Base-by-base conservation (phyloP, 1,139 yeast genomes). In the Hyphopichia buzzinii region DNA sequence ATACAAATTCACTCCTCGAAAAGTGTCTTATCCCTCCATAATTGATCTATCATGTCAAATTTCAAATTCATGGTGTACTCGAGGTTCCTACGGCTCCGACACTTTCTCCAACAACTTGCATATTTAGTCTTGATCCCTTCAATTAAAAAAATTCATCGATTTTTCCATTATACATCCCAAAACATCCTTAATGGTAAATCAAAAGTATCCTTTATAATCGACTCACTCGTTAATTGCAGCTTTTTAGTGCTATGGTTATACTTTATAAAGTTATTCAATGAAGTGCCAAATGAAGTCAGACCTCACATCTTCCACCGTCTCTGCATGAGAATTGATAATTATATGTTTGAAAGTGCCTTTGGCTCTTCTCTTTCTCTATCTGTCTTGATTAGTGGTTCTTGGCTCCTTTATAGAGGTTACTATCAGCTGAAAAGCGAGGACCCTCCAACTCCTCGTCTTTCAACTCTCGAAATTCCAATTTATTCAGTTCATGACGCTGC, bases 221-320 rank as follows among this genome's bases (percentile, higher is more conserved):
- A 30, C 10, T 7, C 22, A 3, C 10, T 14, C 3, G 15, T 23
- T n/a, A 30, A 24, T 24, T 11, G 14, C 8, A 19, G 19, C 7
- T n/a, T 24, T 4, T n/a, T 30, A 15, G 22, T 23, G 8, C 8
- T 15, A 6, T 33, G 36, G 36, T 13, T 28, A 4, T 13, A 16
- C 7, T 15, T 33, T 8, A 17, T 33, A n/a, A 22, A 13, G 14
- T 13, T 28, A 4, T 22, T 33, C 13, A 33, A 33, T 14, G 23
- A 28, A 3, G 27, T 28, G 3, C 32, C 36, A 16, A 23, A 28
- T 6, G 25, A 28, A 17, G 4, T 23, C 4, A 22, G 36, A 29
- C 36, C 31, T 14, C 31, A 13, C 10, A 33, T 33, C n/a, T 33
- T 28, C 29, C 36, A 33, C 23, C 32, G 36, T 16, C 19, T 33